Conservation (phyloP, 2,329 filamentous ascomycete species). For the Aspergillus thermomutatus region DNA sequence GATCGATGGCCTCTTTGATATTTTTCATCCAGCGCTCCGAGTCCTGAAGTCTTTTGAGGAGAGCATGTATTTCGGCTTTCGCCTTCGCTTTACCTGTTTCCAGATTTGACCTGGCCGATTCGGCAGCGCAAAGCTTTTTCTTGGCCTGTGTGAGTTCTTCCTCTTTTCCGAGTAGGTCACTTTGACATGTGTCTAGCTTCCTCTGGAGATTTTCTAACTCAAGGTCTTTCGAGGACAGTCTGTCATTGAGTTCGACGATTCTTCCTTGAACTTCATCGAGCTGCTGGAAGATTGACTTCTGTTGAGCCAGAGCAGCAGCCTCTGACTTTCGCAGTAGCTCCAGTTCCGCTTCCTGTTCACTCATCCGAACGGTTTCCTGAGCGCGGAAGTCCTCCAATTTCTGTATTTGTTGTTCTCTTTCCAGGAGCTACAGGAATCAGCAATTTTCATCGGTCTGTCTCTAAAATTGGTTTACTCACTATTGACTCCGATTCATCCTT, state of each 20-base stretch:
- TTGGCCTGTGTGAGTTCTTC: slow-evolving; percentile 23
- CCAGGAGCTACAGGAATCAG: slow-evolving; percentile 21
- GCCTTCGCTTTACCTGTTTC: slow-evolving; percentile 19
- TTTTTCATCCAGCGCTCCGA: slow-evolving; percentile 22
- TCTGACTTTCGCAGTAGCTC: slow-evolving; percentile 21
- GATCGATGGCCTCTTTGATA: slow-evolving; percentile 18
- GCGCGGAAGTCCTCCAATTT: slow-evolving; percentile 11
- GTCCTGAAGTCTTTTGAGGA: slow-evolving; percentile 23
- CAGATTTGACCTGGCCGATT: slow-evolving; percentile 13
- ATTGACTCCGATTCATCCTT: slow-evolving; percentile 10
- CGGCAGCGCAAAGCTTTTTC: slow-evolving; percentile 9
- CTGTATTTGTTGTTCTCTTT: slow-evolving; percentile 18
- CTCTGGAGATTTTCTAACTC: slow-evolving; percentile 10
- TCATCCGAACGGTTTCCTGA: slow-evolving; percentile 11
- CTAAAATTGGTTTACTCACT: slow-evolving; percentile 12
- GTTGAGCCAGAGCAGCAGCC: slow-evolving; percentile 11
- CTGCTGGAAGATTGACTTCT: slow-evolving; percentile 14
- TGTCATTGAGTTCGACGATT: slow-evolving; percentile 19
- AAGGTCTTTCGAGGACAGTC: slow-evolving; percentile 2
- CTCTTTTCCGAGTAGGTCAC: slow-evolving; percentile 21
- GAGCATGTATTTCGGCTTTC: slow-evolving; percentile 21
- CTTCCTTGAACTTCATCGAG: slow-evolving; percentile 19
- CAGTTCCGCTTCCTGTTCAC: slow-evolving; percentile 16
- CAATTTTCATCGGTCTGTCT: not conserved
- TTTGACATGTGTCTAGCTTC: slow-evolving; percentile 13